Base-by-base conservation (phyloP, 148 eudicot genomes). In the Rhododendron ovatum region DNA sequence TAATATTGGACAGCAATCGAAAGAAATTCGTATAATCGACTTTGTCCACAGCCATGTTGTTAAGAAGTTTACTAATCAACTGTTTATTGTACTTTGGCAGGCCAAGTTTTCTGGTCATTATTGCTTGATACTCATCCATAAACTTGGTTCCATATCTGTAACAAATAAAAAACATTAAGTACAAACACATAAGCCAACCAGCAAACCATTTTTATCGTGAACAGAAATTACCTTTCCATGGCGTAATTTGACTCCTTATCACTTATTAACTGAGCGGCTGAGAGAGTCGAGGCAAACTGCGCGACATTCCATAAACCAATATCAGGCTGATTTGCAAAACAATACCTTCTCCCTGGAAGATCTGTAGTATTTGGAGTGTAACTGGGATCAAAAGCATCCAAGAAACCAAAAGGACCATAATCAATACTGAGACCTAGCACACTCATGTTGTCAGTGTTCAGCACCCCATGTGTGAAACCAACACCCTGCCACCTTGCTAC, bases 301-400 rank as follows among this genome's bases (percentile, higher is more conserved):
- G 98, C 98, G 20, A 97, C 93, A 88, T 97, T 97, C 99, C 99
- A 97, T 88, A 97, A 90, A 81, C 99, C 98, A 87, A 97, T 90
- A 89, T 97, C 99, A 63, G 99, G 99, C 89, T 97, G 99, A 91
- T 97, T 97, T 15, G 99, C 98, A 89, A 97, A 97, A 87, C 99
- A 97, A 85, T 97, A 97, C 89, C 99, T 93, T 92, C 98, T 92
- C 57, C 99, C 99, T 9, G 99, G 99, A 88, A 97, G 98, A 91
- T 97, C 99, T 18, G 99, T 97, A 20, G 99, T 97, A 83, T 97
- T 97, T 85, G 98, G 99, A 37, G 99, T 97, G 92, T 85, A 97
- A 86, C 95, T 97, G 83, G 99, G 99, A 89, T 97, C 99, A 94
- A 97, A 97, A 88, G 99, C 99, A 91, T 97, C 99, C 89, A 97